Evolutionary conservation across 2,329 filamentous ascomycete genomes (phyloP).

Genomic region (Arthrobotrys megalospora): DNA sequence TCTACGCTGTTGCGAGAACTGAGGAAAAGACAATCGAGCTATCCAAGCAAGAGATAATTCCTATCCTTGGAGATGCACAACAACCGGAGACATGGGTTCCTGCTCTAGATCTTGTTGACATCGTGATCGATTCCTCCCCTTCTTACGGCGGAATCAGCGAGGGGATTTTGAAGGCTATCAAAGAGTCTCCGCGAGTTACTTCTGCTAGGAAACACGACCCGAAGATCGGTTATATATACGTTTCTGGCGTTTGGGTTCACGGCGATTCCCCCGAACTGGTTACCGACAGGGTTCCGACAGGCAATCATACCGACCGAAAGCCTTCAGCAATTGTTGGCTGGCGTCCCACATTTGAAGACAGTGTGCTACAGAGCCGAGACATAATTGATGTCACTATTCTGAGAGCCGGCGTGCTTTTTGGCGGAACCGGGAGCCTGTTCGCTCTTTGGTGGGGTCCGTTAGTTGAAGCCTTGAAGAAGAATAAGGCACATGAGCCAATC

Average conservation of each 20-base stretch:
- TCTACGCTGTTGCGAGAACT: constrained; percentile 67
- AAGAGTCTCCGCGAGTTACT: constrained; percentile 60
- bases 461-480: constrained; percentile 63
- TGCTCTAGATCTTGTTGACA: constrained; percentile 65
- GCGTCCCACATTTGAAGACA: constrained; percentile 66
- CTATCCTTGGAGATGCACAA: constrained; percentile 64
- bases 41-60: constrained; percentile 65
- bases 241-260: constrained; percentile 67
- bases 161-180: constrained; percentile 61
- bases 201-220: constrained; percentile 61
- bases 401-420: constrained; percentile 66
- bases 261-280: constrained; percentile 65
- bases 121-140: constrained; percentile 66
- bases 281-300: constrained; percentile 66
- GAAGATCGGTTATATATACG: constrained; percentile 68
- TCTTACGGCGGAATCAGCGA: constrained; percentile 63
- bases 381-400: constrained; percentile 66
- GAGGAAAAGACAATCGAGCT: constrained; percentile 66
- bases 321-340: constrained; percentile 65
- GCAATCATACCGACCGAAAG: constrained; percentile 57
- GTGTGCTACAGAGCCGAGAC: constrained; percentile 65
- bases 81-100: constrained; percentile 62
- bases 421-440: constrained; percentile 66
- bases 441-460: constrained; percentile 64
- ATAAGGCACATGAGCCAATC: constrained; percentile 38